Base-by-base conservation (phyloP, 768 basidiomycete species). In the Suillus variegatus region DNA sequence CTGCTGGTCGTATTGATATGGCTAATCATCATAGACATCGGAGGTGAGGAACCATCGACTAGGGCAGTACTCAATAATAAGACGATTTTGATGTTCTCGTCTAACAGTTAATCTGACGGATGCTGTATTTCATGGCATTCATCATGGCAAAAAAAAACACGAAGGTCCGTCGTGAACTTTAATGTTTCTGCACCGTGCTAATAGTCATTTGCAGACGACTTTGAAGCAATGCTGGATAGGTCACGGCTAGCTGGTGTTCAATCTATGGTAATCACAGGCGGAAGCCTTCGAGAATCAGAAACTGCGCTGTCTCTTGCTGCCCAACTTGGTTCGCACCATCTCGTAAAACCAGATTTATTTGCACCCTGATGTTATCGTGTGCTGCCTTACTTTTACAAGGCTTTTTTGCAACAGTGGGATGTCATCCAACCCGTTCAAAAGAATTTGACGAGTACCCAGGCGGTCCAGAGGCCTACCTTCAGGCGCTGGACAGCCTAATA, bases 221-320 rank as follows among this genome's bases (percentile, higher is more conserved):
- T 94, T 8, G 77, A 81, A 18, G 78, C 78, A 18, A 79, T 95
- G 67, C 70, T 93, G 13, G 74, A 78, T 20, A 82, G 93, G 62
- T 83, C 89, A 0, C 77, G 76, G 43, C 74, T 74, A 8, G 88
- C 88, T 4, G 90, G 90, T 0, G 86, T 94, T 18, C 82, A 82
- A 67, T 84, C 84, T 22, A 88, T 92, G 81, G 85, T 94, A 71
- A 84, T 95, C 56, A 94, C 93, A 2, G 92, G 93, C 0, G 88
- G 88, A 2, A 89, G 86, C 60, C 76, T 94, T 40, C 72, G 75
- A 6, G 92, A 93, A 70, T 90, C 89, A 10, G 76, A 76, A 64
- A 74, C 83, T 8, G 90, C 91, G 0, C 66, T 93, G 54, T 72
- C 76, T 40, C 78, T 94, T n/a, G 90, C 92, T 4, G 78, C 81